phyloP scores from a whole-genome alignment of 176 grass and related monocot species.

The Zoysia pacifica region DNA sequence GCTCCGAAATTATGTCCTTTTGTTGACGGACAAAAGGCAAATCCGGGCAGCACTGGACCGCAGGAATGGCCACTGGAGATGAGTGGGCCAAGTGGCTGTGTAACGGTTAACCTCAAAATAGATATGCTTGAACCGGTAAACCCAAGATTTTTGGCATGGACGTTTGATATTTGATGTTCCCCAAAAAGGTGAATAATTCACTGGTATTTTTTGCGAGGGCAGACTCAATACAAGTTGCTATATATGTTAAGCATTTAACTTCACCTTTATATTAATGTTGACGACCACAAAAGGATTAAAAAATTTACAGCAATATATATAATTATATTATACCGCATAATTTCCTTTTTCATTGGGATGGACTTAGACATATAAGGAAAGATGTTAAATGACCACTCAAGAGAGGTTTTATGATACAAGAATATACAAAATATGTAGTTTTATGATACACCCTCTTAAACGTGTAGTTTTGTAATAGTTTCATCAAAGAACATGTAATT shows the following conservation, averaged over 20 bases:
- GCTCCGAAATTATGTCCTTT: conserved; percentile 17
- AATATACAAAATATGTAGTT: too few relatives aligned
- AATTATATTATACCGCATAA: too few relatives aligned
- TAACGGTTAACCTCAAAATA: conserved; percentile 37
- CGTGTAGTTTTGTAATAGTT: too few relatives aligned
- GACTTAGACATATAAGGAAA: too few relatives aligned
- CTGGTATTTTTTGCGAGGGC: background rate
- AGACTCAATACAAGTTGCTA: background rate
- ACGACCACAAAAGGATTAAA: background rate
- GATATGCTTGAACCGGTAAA: conserved; percentile 1
- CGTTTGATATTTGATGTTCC: background rate
- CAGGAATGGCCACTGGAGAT: conserved; percentile 30
- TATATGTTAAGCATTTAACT: background rate
- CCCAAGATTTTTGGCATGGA: background rate
- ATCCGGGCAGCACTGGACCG: conserved; percentile 32
- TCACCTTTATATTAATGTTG: background rate
- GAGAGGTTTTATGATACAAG: too few relatives aligned
- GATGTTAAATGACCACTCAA: too few relatives aligned
- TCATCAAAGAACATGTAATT: too few relatives aligned
- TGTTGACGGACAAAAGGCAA: conserved; percentile 3
- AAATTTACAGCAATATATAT: too few relatives aligned
- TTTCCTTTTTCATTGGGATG: too few relatives aligned
- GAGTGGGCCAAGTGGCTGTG: conserved; percentile 26
- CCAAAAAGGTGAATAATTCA: background rate
- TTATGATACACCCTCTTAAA: too few relatives aligned